Evolutionary conservation across 73 alveolate genomes (phyloP).

Genomic region (Paramecium primaurelia): DNA sequence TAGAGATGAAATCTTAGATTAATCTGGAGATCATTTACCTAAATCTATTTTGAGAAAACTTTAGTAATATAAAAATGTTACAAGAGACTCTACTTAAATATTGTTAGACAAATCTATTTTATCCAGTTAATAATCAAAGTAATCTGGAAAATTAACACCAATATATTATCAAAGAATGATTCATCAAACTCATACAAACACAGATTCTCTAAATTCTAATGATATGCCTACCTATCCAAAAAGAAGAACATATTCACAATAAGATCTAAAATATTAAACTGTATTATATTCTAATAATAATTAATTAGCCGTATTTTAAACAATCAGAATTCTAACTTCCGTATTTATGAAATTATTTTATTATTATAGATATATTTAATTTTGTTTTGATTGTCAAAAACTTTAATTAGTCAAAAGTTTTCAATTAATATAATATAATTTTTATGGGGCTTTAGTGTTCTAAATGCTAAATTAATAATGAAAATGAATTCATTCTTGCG

Average conservation of each 20-base stretch:
- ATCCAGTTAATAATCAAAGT: neutral
- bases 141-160: neutral
- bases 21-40: neutral
- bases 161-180: neutral
- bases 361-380: neutral
- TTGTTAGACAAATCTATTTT: neutral
- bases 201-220: neutral
- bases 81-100: neutral
- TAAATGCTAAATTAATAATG: neutral
- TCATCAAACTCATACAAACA: neutral
- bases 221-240: neutral
- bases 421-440: neutral
- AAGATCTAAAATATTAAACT: slow-evolving; percentile 4
- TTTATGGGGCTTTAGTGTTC: neutral
- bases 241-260: neutral
- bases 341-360: neutral
- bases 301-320: neutral
- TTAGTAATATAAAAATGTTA: neutral
- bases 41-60: neutral
- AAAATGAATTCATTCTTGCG: neutral
- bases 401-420: neutral
- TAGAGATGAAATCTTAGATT: neutral
- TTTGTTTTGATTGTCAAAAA: neutral
- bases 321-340: slow-evolving; percentile 6
- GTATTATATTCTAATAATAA: neutral